A percentile compares a stretch with the other conserved stretches of the same genome.
phyloP scores from a whole-genome alignment of 768 basidiomycete genomes.

The Termitomyces sp. region DNA sequence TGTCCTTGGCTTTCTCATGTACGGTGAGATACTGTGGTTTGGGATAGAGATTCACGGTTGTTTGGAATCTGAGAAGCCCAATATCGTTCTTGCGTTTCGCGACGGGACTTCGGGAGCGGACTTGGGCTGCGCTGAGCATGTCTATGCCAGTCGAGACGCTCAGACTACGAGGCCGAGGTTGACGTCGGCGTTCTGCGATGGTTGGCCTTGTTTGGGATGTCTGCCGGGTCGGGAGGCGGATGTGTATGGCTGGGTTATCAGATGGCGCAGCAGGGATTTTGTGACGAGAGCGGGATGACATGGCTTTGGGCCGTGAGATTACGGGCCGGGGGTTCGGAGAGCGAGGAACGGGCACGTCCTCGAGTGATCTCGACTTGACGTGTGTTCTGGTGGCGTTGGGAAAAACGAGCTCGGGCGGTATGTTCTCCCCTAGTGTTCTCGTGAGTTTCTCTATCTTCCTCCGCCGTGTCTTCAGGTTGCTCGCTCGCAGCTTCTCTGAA shows the following conservation, averaged over 20 bases:
- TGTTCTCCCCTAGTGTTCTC: constrained; percentile 46
- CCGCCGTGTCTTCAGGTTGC: constrained; percentile 31
- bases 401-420: constrained; percentile 45
- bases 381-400: constrained; percentile 7
- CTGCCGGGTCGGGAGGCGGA: background rate
- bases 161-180: constrained; percentile 13
- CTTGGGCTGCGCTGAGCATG: constrained; percentile 1
- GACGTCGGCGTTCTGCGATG: constrained; percentile 11
- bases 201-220: background rate
- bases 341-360: background rate
- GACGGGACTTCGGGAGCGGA: background rate
- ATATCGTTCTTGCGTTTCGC: background rate
- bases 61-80: background rate
- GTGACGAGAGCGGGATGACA: background rate
- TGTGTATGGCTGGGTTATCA: background rate
- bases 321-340: background rate
- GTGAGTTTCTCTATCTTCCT: constrained; percentile 43
- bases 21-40: background rate
- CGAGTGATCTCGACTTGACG: background rate
- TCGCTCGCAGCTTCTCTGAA: constrained; percentile 11
- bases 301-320: constrained; percentile 10
- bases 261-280: background rate
- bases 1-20: constrained; percentile 8
- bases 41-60: background rate
- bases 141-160: constrained; percentile 12